These are phyloP conservation scores for Candida incommunis DNA, from an alignment of 805 yeast genomes.

Conservation along the genomic window DNA sequence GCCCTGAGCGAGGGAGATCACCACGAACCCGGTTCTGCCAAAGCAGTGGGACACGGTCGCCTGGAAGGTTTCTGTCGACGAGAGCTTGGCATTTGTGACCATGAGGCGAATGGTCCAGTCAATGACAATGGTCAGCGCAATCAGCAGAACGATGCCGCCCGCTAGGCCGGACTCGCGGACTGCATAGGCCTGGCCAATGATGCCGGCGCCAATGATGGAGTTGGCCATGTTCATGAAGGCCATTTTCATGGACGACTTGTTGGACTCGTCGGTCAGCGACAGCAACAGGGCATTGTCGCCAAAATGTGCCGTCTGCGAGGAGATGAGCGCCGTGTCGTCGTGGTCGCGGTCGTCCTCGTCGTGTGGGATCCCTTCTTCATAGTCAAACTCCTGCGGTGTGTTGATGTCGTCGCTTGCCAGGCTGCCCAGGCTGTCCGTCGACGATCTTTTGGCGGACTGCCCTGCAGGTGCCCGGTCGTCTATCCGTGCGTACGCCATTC, in stretches of 20 bases:
- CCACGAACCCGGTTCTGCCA: conserved; percentile 55
- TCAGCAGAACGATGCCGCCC: conserved; percentile 53
- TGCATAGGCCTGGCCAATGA: conserved; percentile 88
- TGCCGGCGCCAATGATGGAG: conserved; percentile 89
- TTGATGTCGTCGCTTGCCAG: not conserved
- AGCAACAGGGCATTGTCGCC: conserved; percentile 12
- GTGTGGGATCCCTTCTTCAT: conserved; percentile 4
- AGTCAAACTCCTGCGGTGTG: conserved; percentile 3
- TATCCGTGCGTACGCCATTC: no score
- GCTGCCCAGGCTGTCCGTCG: not conserved
- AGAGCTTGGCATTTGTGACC: conserved; percentile 65
- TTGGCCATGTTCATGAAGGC: conserved; percentile 98
- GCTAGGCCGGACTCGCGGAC: conserved; percentile 64
- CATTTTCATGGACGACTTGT: conserved; percentile 52
- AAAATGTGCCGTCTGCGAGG: conserved; percentile 6
- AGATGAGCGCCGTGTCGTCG: conserved; percentile 4
- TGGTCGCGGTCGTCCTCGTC: conserved; percentile 4
- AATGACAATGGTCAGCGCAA: conserved; percentile 49
- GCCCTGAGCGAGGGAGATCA: conserved; percentile 65
- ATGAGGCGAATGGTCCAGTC: conserved; percentile 79
- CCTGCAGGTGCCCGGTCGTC: no score
- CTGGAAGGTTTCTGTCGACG: conserved; percentile 69
- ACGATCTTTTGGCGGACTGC: no score
- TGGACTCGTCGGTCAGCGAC: conserved; percentile 9
- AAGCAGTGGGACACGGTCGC: conserved; percentile 70